Evolutionary conservation across 139 green algal genomes (phyloP), one percentile per base, ranked within the genome.

Genomic region (Yamagishiella unicocca): DNA sequence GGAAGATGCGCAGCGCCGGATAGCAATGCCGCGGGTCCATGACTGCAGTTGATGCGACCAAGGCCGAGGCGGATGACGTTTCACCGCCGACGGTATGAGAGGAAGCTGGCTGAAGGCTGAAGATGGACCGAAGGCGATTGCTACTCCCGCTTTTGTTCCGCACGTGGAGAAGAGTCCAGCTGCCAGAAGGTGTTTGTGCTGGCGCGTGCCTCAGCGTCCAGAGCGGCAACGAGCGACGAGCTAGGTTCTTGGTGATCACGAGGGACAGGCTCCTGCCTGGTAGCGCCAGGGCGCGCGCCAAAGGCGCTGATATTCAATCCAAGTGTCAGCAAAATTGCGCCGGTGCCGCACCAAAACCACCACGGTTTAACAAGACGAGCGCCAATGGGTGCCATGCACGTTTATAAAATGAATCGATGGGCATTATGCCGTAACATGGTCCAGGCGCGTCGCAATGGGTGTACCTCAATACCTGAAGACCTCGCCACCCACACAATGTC

Each of bases 1-100:
- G 43, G n/a, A 81, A 77, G 4, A 87, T 87, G 27, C 67, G 66
- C 46, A 87, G 82, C 10, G 82, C 38, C 0, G 82, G 50, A 29
- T 79, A 80, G 82, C 67, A 72, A 4, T 35, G 58, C 5, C 82
- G 61, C 35, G 77, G 42, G 25, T 53, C 77, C 77, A 73, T 73
- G 8, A 7, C 4, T 61, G 40, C 4, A 4, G 68, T 76, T 76
- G 19, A n/a, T n/a, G n/a, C n/a, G n/a, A n/a, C n/a, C n/a, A n/a
- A n/a, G n/a, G n/a, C n/a, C n/a, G n/a, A n/a, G n/a, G n/a, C n/a
- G n/a, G 29, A 21, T 38, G 64, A 9, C 27, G 33, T 7, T 29
- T n/a, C 61, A 19, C 61, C 21, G 27, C 27, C 19, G 61, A 8
- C 2, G 6, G 27, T n/a, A n/a, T n/a, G n/a, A 33, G 66, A 3